Conservation (phyloP, 1,284 basidiomycete species). For the Polyporus tsugae region DNA sequence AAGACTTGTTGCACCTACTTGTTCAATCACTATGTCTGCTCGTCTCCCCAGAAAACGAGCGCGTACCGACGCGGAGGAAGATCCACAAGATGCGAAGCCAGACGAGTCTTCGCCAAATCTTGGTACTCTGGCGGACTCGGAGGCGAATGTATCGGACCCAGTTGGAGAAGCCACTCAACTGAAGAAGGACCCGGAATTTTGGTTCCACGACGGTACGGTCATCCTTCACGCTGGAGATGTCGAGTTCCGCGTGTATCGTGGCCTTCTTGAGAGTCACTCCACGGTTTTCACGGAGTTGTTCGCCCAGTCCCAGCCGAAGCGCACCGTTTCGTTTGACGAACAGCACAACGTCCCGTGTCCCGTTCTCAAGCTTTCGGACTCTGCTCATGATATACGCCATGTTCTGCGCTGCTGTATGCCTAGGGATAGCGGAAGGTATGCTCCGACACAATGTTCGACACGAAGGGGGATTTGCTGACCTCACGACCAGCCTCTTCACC, state of each 20-base stretch:
- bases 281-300: not conserved
- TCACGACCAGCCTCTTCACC: not conserved
- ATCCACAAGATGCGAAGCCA: not conserved
- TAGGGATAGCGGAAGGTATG: not conserved
- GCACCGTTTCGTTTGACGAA: not conserved
- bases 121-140: not conserved
- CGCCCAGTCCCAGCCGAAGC: not conserved
- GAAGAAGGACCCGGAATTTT: not conserved
- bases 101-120: not conserved
- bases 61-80: not conserved
- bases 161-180: not conserved
- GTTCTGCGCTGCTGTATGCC: not conserved
- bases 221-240: not conserved
- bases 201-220: not conserved
- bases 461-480: not conserved
- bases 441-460: not conserved
- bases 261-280: not conserved
- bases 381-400: not conserved
- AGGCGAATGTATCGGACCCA: not conserved
- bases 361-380: not conserved
- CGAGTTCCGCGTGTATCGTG: not conserved
- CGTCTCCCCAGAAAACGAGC: not conserved
- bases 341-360: not conserved
- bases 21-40: not conserved
- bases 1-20: not conserved